phyloP scores from a whole-genome alignment of 2,329 filamentous ascomycete species.

The Talaromyces sp. region DNA sequence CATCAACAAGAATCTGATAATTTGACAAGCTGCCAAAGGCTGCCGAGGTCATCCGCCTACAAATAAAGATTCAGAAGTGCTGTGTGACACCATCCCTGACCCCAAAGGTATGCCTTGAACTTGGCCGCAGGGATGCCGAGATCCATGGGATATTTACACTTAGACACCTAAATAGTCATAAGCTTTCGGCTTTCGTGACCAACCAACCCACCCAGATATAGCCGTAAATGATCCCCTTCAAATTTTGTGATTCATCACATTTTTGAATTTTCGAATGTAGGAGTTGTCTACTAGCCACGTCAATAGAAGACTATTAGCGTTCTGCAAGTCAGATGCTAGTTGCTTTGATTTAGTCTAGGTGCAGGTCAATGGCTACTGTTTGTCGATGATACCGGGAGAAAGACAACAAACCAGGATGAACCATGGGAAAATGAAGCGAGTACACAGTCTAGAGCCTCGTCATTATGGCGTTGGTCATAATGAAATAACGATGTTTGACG shows the following conservation, averaged over 20 bases:
- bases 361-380: not conserved
- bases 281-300: not conserved
- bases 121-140: not conserved
- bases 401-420: not conserved
- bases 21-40: not conserved
- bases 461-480: not conserved
- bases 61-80: not conserved
- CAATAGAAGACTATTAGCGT: not conserved
- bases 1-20: not conserved
- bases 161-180: not conserved
- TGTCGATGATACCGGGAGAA: not conserved
- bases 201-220: not conserved
- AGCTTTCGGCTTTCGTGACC: not conserved
- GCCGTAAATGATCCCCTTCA: not conserved
- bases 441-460: not conserved
- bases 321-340: slow-evolving; percentile 3
- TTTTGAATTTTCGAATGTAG: not conserved
- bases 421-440: not conserved
- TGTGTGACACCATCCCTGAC: slow-evolving; percentile 1
- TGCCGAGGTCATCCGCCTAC: not conserved
- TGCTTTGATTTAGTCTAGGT: not conserved
- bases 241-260: slow-evolving; percentile 4
- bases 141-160: not conserved
- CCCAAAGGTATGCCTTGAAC: not conserved
- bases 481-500: not conserved